Conservation (phyloP, 305 asterid genomes). For the Fraxinus albicans region DNA sequence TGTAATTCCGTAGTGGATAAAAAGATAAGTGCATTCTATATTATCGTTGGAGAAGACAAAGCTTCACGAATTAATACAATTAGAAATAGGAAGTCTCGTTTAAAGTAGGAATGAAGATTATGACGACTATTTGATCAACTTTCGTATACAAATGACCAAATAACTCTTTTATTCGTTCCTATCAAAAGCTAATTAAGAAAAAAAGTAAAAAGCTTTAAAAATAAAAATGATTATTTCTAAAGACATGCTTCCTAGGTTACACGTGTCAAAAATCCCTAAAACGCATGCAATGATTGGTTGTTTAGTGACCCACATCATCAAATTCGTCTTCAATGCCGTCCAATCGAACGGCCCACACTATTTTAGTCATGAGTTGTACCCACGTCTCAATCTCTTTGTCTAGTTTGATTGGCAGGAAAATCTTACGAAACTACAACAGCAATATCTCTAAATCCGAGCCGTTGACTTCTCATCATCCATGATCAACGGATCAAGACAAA, state of each 20-base stretch:
- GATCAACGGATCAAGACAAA: not conserved
- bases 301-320: not conserved
- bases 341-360: not conserved
- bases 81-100: too few species aligned
- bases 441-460: not conserved
- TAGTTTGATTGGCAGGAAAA: not conserved
- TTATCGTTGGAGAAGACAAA: not conserved
- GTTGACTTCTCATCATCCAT: not conserved
- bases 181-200: not conserved
- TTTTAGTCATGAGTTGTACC: not conserved
- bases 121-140: not conserved
- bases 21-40: not conserved
- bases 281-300: not conserved
- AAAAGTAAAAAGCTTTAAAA: not conserved
- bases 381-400: not conserved
- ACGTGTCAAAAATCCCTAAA: not conserved
- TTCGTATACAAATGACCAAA: not conserved
- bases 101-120: not conserved
- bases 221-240: not conserved
- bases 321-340: not conserved
- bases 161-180: not conserved
- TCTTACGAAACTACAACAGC: not conserved
- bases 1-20: not conserved
- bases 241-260: not conserved
- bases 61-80: not conserved